Conservation (phyloP, 2,329 filamentous ascomycete genomes). For the Cercospora beticola region DNA sequence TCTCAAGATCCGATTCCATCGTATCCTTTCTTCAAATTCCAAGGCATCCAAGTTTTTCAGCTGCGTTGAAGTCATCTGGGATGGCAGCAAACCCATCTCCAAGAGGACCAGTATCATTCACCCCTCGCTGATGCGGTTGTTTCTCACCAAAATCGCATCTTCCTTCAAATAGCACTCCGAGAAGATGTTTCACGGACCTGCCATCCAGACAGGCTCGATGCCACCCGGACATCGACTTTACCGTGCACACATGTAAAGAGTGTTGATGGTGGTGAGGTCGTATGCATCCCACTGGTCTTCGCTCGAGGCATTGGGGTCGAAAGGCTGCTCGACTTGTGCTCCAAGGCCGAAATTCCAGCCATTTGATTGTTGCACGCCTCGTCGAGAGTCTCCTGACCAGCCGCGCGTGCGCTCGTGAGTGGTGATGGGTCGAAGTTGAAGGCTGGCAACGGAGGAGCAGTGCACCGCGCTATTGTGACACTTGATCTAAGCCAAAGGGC, state of each 20-base stretch:
- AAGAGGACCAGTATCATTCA: neutral
- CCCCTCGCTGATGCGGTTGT: too few relatives aligned
- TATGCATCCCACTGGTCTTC: neutral
- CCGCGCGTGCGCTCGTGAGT: neutral
- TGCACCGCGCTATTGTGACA: neutral
- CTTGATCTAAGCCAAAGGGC: neutral
- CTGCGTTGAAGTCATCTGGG: neutral
- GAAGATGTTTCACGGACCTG: neutral
- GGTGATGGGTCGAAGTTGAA: neutral
- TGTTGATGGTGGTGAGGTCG: neutral
- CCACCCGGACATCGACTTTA: conserved; percentile 6
- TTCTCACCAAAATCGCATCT: too few relatives aligned
- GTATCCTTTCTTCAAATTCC: neutral
- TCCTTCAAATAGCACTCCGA: too few relatives aligned
- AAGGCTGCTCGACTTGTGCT: neutral
- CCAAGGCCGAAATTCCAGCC: neutral
- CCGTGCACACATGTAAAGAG: neutral
- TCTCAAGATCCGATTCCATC: neutral
- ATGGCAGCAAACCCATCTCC: neutral
- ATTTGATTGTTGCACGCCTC: neutral
- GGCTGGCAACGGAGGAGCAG: neutral
- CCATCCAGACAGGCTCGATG: conserved; percentile 4
- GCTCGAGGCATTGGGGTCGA: neutral
- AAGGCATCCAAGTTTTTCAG: neutral
- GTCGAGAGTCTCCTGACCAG: neutral